Percentiles rank a stretch among this genome's conserved stretches.
These are phyloP conservation scores for Cylindrotheca closterium DNA, from an alignment of 108 stramenopile genomes.

Conservation along the genomic window DNA sequence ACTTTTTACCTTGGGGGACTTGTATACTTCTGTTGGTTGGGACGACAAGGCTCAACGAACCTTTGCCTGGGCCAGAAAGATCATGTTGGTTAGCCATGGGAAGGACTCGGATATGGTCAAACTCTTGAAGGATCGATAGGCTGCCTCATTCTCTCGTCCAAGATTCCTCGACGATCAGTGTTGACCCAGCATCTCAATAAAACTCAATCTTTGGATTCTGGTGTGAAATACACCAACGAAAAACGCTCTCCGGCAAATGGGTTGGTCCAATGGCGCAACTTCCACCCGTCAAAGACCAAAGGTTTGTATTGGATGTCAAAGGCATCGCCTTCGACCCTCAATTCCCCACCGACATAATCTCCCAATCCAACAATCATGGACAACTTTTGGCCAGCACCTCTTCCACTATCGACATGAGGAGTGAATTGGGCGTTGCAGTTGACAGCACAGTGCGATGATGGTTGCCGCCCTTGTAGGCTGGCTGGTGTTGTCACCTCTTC, in stretches of 20 bases:
- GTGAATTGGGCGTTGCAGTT: slow-evolving; percentile 91
- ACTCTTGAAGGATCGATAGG: slow-evolving; percentile 5
- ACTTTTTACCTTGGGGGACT: slow-evolving; percentile 62
- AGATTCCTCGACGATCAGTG: too few species aligned
- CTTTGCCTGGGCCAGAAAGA: slow-evolving; percentile 16
- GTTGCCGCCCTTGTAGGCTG: slow-evolving; percentile 19
- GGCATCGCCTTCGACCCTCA: slow-evolving; percentile 68
- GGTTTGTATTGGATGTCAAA: slow-evolving; percentile 81
- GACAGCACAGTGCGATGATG: slow-evolving; percentile 87
- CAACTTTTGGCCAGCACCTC: slow-evolving; percentile 77
- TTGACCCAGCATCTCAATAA: too few species aligned
- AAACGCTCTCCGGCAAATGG: slow-evolving; percentile 86
- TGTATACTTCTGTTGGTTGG: slow-evolving; percentile 20
- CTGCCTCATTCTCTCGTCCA: too few species aligned
- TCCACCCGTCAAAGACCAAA: slow-evolving; percentile 88
- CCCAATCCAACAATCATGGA: slow-evolving; percentile 92
- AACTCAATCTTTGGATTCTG: slow-evolving; percentile 31
- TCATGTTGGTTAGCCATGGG: slow-evolving; percentile 22
- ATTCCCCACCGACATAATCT: slow-evolving; percentile 81
- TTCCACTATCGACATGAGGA: slow-evolving; percentile 91
- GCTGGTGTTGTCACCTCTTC: neutral
- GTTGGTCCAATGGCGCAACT: slow-evolving; percentile 85
- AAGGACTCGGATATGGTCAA: slow-evolving; percentile 15
- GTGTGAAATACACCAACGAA: slow-evolving; percentile 93
- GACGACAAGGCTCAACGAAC: slow-evolving; percentile 1